Evolutionary conservation across 345 rosid genomes (phyloP).

Genomic region (Ceriops decandra): DNA sequence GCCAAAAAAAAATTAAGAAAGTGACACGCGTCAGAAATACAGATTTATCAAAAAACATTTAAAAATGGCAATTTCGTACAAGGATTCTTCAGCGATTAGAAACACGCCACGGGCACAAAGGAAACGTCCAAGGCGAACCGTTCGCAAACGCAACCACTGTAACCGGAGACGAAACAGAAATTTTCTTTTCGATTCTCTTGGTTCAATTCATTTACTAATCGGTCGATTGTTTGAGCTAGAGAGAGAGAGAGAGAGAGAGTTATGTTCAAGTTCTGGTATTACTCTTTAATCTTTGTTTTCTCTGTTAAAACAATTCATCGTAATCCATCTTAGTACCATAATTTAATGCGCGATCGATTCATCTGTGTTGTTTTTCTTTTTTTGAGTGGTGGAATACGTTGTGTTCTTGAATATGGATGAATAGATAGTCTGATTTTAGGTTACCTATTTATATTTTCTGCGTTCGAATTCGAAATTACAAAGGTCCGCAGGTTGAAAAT

Average conservation of each 20-base stretch:
- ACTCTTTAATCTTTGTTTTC: background rate
- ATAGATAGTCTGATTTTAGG: background rate
- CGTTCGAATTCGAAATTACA: background rate
- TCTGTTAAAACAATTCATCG: background rate
- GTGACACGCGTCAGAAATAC: no score
- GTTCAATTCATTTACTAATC: background rate
- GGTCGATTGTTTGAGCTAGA: background rate
- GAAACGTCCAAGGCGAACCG: background rate
- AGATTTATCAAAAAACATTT: no score
- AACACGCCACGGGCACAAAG: background rate
- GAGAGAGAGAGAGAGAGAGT: background rate
- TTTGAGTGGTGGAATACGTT: background rate
- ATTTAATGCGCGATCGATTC: background rate
- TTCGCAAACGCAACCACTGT: background rate
- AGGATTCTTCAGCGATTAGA: background rate
- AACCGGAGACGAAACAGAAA: no score
- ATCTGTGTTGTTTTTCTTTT: background rate
- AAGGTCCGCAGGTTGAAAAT: no score
- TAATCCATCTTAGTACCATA: background rate
- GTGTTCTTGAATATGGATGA: background rate
- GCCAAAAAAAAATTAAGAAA: no score
- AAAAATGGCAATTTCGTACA: no score
- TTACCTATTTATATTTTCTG: background rate
- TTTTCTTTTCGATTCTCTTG: no score
- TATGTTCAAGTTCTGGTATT: slow-evolving; percentile 82